Evolutionary conservation across 139 green algal species (phyloP).

Genomic region (Pseudopediastrum boryanum): DNA sequence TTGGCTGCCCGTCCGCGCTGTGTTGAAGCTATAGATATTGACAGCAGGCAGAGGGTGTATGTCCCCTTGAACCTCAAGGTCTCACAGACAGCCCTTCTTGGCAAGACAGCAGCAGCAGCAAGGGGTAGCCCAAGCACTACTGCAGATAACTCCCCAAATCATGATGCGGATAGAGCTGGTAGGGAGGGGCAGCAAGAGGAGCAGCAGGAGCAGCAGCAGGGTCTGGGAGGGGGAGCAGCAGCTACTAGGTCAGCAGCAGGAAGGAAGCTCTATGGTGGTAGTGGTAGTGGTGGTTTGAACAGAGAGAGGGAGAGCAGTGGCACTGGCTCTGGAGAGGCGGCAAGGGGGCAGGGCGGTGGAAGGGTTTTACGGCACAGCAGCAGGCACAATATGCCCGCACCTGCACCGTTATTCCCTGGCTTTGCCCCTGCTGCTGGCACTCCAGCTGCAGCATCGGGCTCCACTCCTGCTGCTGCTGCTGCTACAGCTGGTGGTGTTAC

Average conservation of each 20-base stretch:
- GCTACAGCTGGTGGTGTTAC: neutral
- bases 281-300: neutral
- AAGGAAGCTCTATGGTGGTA: neutral
- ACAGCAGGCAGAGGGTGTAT: conserved; percentile 69
- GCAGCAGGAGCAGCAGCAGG: conserved; percentile 16
- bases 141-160: neutral
- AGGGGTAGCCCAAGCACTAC: neutral
- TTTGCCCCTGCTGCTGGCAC: neutral
- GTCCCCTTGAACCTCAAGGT: conserved; percentile 71
- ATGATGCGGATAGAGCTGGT: too few relatives aligned
- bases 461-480: neutral
- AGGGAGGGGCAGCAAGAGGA: neutral
- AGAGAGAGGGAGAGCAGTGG: conserved; percentile 8
- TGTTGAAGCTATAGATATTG: conserved; percentile 85
- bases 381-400: neutral
- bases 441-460: neutral
- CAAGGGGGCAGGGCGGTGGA: neutral
- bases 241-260: neutral
- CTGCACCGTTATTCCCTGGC: neutral
- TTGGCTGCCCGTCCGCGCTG: conserved; percentile 81
- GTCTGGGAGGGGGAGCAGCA: neutral
- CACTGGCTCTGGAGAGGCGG: neutral
- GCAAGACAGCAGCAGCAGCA: neutral
- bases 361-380: neutral
- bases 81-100: neutral